A percentile compares a stretch with the other conserved stretches of the same genome.
These are phyloP conservation scores for Adenanthera pavonina DNA, from an alignment of 306 rosid species.

Conservation along the genomic window DNA sequence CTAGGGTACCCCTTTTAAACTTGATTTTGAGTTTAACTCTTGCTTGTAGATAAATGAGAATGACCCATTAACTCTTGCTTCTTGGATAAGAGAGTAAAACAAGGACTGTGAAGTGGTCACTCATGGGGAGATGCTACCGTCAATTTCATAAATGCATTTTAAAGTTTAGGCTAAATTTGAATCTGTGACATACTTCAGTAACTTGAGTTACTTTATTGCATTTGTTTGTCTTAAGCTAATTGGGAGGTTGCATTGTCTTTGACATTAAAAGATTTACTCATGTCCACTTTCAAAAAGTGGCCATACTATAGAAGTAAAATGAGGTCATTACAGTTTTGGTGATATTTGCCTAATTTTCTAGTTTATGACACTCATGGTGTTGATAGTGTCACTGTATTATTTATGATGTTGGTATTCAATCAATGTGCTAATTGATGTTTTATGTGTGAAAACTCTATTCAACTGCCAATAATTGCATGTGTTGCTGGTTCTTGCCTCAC, in stretches of 20 bases:
- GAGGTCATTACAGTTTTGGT: background rate
- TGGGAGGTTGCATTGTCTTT: background rate
- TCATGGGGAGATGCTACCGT: background rate
- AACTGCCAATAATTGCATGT: background rate
- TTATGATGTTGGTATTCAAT: background rate
- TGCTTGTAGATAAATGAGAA: background rate
- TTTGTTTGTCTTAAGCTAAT: background rate
- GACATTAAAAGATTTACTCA: background rate
- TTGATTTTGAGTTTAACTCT: background rate
- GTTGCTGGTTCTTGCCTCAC: background rate
- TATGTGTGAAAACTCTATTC: background rate
- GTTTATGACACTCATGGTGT: background rate
- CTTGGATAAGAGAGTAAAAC: background rate
- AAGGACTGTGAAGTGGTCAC: background rate
- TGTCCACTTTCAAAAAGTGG: background rate
- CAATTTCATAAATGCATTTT: background rate
- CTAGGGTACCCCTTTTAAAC: background rate
- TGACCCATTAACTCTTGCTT: background rate
- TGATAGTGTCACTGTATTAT: background rate
- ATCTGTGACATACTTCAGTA: background rate
- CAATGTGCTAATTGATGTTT: background rate
- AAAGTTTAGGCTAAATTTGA: background rate
- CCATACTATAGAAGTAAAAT: slow-evolving; percentile 4
- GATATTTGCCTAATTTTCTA: background rate
- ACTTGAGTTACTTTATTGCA: background rate